Conservation (phyloP, 768 basidiomycete genomes). For the Leccinum barrowsii region DNA sequence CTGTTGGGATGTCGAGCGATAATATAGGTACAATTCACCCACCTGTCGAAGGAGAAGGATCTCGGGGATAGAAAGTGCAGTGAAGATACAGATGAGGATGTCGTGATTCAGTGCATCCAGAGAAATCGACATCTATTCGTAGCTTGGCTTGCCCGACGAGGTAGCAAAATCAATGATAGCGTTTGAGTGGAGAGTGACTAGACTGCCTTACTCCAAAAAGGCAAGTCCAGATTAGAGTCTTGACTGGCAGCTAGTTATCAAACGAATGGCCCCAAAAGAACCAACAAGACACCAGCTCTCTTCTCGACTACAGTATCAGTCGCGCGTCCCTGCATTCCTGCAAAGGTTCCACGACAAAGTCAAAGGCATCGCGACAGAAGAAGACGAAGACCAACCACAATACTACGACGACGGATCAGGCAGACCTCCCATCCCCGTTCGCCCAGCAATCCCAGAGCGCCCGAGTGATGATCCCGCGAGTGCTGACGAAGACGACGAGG, state of each 20-base stretch:
- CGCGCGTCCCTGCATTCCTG: constrained; percentile 60
- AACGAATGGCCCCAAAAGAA: constrained; percentile 47
- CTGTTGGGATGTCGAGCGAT: background rate
- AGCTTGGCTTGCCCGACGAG: background rate
- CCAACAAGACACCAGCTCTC: constrained; percentile 71
- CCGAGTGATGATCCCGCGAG: constrained; percentile 69
- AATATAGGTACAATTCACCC: constrained; percentile 1
- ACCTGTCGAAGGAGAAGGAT: constrained; percentile 45
- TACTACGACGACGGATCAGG: constrained; percentile 68
- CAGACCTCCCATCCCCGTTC: constrained; percentile 67
- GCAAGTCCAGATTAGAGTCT: constrained; percentile 7
- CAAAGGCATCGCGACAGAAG: constrained; percentile 48
- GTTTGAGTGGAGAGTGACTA: background rate
- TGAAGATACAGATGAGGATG: constrained; percentile 35
- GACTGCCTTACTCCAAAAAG: constrained; percentile 10
- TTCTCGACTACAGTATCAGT: constrained; percentile 61
- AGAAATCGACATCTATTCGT: constrained; percentile 15
- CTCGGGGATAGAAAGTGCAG: constrained; percentile 36
- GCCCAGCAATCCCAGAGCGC: constrained; percentile 69
- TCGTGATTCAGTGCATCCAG: constrained; percentile 35
- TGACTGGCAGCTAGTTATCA: background rate
- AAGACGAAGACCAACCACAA: constrained; percentile 43
- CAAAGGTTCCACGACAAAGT: constrained; percentile 62
- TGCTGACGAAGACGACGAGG: constrained; percentile 65
- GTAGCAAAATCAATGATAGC: background rate